These are phyloP conservation scores for Alternaria angustiovoidea DNA, from an alignment of 2,329 filamentous ascomycete species.

Conservation along the genomic window DNA sequence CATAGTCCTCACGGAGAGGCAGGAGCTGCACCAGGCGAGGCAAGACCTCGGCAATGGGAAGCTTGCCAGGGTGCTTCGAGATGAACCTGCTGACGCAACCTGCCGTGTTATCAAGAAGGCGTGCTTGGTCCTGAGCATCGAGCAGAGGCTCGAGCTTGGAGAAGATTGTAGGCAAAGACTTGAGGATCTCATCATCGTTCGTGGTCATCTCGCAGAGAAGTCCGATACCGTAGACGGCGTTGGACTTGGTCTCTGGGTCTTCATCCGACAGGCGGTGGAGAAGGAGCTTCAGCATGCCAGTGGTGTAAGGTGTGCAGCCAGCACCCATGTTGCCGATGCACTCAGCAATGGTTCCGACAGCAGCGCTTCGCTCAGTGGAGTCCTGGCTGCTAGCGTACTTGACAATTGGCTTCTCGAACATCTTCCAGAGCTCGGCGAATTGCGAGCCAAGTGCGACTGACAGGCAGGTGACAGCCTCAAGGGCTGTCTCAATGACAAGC, in stretches of 20 bases:
- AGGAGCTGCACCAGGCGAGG: slow-evolving; percentile 80
- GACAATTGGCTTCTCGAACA: slow-evolving; percentile 90
- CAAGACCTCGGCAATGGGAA: slow-evolving; percentile 82
- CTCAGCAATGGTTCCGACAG: slow-evolving; percentile 91
- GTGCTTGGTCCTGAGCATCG: slow-evolving; percentile 76
- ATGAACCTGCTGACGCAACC: slow-evolving; percentile 95
- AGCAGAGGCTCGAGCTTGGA: slow-evolving; percentile 86
- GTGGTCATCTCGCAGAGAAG: slow-evolving; percentile 83
- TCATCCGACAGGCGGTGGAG: slow-evolving; percentile 88
- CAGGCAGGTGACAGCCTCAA: slow-evolving; percentile 88
- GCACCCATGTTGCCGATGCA: slow-evolving; percentile 84
- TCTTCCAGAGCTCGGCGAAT: slow-evolving; percentile 91
- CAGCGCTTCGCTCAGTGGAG: slow-evolving; percentile 84
- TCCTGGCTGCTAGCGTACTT: slow-evolving; percentile 89
- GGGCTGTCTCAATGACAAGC: slow-evolving; percentile 92
- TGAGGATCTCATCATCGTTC: slow-evolving; percentile 75
- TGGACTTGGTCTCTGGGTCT: slow-evolving; percentile 91
- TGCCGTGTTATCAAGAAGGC: slow-evolving; percentile 90
- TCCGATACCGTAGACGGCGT: slow-evolving; percentile 90
- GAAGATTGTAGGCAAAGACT: slow-evolving; percentile 79
- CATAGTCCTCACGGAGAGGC: slow-evolving; percentile 90
- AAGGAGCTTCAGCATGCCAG: slow-evolving; percentile 77
- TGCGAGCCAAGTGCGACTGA: slow-evolving; percentile 80
- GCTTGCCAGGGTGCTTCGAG: slow-evolving; percentile 81
- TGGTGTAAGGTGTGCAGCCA: slow-evolving; percentile 82